Evolutionary conservation across 306 rosid species (phyloP), one percentile per base, ranked within the genome.

Genomic region (Acacia acuminata): DNA sequence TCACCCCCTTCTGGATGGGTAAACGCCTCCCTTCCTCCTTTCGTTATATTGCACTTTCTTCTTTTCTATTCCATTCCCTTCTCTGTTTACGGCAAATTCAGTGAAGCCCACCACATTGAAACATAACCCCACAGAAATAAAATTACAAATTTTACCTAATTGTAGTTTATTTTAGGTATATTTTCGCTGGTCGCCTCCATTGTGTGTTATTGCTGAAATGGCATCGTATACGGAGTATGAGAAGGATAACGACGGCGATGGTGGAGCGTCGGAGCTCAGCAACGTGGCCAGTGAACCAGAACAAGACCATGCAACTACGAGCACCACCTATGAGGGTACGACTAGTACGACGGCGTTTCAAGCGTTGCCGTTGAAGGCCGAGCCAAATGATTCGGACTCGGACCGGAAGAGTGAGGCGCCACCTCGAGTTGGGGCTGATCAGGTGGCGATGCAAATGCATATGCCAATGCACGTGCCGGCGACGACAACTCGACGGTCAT

Each of bases 201-300:
- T 22, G 15, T 44, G 44, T 61, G 32, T 19, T 43, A 43, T 51
- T 10, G 5, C 56, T 17, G 17, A 3, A 70, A 77, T 85, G 85
- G 51, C 82, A 11, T 64, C 79, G 14, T 69, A 45, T 75, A 17
- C 34, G 30, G 71, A 25, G 17, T 73, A 45, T 4, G 70, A 77
- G 43, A 72, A 73, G 69, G 77, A 84, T 69, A 81, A 74, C 24
- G 78, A 84, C 22, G 74, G 80, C 42, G 84, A 75, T 8, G 87
- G 51, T 45, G 74, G 63, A 61, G 51, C 43, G 20, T 80, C 84
- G 4, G 79, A 80, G 44, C 75, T 84, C 42, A 84, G 84, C 71
- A 75, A 73, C 71, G 70, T 81, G 47, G 63, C 78, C 78, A 77
- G 30, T 15, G 79, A 65, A 19, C 50, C 42, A 4, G 65, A 78